phyloP scores from a whole-genome alignment of 495 filamentous ascomycete species.

The Corynascus novoguineensis region DNA sequence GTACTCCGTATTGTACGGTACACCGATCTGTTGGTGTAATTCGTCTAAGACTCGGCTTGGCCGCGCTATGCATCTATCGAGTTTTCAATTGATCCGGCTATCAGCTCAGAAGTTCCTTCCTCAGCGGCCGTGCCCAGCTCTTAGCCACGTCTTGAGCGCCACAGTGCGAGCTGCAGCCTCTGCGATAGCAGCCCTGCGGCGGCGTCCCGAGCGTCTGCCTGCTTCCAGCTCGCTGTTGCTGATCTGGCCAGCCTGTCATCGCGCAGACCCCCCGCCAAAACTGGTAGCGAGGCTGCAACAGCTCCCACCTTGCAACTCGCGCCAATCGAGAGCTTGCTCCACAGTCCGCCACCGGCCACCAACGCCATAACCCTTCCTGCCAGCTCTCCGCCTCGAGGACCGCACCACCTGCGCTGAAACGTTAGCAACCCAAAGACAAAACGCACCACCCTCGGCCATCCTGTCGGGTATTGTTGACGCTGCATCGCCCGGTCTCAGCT shows the following conservation, averaged over 20 bases:
- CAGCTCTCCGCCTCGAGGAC: slow-evolving; percentile 3
- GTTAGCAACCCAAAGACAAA: not conserved
- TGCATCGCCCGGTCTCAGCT: slow-evolving; percentile 10
- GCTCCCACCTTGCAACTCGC: slow-evolving; percentile 16
- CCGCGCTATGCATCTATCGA: slow-evolving; percentile 7
- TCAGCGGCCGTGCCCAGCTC: not conserved
- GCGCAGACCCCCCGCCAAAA: slow-evolving; percentile 20
- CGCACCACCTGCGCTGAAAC: not conserved
- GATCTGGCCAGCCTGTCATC: slow-evolving; percentile 31
- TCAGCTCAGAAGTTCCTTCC: not conserved
- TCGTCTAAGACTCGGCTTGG: too few relatives aligned
- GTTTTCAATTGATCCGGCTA: not conserved
- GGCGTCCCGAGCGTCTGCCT: not conserved
- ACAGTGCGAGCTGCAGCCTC: slow-evolving; percentile 5
- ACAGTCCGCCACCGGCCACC: slow-evolving; percentile 13
- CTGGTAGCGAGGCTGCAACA: slow-evolving; percentile 13
- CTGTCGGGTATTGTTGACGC: slow-evolving; percentile 8
- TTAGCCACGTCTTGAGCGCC: slow-evolving; percentile 3
- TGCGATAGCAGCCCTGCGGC: not conserved
- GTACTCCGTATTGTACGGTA: too few relatives aligned
- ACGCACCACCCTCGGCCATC: not conserved
- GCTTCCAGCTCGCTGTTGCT: not conserved
- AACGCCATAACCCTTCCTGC: slow-evolving; percentile 1
- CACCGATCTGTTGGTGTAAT: too few relatives aligned
- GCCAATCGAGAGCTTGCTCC: slow-evolving; percentile 18